These are phyloP conservation scores for Penicillium verrucosum DNA, from an alignment of 2,329 filamentous ascomycete genomes.

Conservation along the genomic window DNA sequence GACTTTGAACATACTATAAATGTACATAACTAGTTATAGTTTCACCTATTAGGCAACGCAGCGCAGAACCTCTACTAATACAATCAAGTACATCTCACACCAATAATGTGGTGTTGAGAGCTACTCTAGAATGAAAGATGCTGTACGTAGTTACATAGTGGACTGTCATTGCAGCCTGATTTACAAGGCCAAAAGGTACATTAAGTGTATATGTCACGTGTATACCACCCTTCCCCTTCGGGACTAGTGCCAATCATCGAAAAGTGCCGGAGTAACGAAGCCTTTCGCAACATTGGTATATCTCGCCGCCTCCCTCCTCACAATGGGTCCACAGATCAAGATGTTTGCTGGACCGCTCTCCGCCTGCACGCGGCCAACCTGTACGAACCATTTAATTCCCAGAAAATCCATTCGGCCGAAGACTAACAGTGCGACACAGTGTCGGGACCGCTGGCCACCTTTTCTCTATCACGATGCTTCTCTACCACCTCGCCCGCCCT, in stretches of 20 bases:
- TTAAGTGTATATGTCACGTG: background rate
- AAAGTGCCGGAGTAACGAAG: slow-evolving; percentile 20
- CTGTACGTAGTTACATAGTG: background rate
- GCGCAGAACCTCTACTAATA: background rate
- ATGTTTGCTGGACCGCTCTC: slow-evolving; percentile 37
- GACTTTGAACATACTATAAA: background rate
- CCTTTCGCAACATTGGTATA: slow-evolving; percentile 9
- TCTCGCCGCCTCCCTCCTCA: slow-evolving; percentile 8
- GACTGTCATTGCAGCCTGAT: background rate
- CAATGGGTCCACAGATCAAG: slow-evolving; percentile 38
- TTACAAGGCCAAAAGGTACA: background rate
- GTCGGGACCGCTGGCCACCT: slow-evolving; percentile 26
- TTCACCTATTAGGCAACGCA: background rate
- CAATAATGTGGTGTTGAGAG: background rate
- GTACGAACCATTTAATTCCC: slow-evolving; percentile 24
- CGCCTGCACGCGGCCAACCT: slow-evolving; percentile 32
- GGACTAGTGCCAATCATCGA: slow-evolving; percentile 21
- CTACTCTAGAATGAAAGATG: background rate
- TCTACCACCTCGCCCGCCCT: slow-evolving; percentile 62
- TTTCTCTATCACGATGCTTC: slow-evolving; percentile 60
- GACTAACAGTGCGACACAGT: slow-evolving; percentile 28
- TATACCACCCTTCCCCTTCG: background rate
- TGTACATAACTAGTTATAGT: background rate
- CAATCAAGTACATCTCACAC: too few relatives aligned
- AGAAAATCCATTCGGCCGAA: slow-evolving; percentile 9